Conservation (phyloP, 768 basidiomycete species). For the Leccinum variicolor region DNA sequence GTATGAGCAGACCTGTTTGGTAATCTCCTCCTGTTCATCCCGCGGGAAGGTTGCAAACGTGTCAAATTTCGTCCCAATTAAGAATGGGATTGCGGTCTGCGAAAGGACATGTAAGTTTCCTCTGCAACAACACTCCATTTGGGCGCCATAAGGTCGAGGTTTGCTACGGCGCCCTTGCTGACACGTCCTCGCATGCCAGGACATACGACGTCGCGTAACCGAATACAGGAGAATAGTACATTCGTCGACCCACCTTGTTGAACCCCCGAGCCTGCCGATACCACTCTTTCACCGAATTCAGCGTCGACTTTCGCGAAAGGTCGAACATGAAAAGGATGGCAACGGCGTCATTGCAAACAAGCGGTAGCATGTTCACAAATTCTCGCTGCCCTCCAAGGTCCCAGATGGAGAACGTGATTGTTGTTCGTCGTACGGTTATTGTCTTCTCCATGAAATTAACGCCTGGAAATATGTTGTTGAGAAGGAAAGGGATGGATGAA, state of each 20-base stretch:
- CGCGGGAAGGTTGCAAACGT: conserved; percentile 92
- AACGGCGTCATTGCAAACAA: conserved; percentile 99
- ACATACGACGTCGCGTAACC: neutral
- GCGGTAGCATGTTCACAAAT: conserved; percentile 98
- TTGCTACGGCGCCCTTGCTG: neutral
- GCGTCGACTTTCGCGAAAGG: conserved; percentile 91
- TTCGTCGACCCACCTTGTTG: conserved; percentile 73
- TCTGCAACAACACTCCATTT: conserved; percentile 2
- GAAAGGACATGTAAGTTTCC: conserved; percentile 15
- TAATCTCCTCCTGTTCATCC: conserved; percentile 99
- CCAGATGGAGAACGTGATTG: conserved; percentile 99
- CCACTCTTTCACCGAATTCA: conserved; percentile 99
- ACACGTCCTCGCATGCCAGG: neutral
- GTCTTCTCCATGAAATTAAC: conserved; percentile 99
- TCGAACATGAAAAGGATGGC: conserved; percentile 99
- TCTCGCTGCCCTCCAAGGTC: conserved; percentile 96
- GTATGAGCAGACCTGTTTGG: conserved; percentile 73
- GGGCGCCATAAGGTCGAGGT: conserved; percentile 1
- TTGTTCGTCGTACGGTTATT: conserved; percentile 95
- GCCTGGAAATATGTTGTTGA: conserved; percentile 41
- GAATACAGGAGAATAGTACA: neutral
- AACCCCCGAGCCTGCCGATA: conserved; percentile 98
- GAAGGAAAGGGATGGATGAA: neutral
- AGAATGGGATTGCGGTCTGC: conserved; percentile 96
- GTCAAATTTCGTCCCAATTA: conserved; percentile 99